Evolutionary conservation across 768 basidiomycete species (phyloP), one percentile per base, ranked within the genome.

Genomic region (Hypsizygus marmoreus): DNA sequence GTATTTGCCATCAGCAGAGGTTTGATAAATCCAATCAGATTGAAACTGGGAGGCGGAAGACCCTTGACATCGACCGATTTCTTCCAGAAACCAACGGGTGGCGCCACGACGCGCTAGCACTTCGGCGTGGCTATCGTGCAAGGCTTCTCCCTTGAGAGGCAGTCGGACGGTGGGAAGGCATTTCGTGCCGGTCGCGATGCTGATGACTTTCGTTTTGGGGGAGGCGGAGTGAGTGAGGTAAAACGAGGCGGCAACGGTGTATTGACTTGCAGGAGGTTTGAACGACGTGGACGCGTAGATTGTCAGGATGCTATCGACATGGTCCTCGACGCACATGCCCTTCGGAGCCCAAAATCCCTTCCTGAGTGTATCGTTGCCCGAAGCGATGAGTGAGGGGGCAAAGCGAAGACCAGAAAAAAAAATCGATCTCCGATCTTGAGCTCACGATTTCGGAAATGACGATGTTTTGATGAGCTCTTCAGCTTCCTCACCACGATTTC

Each of bases 41-140:
- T 54, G 49, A 30, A 64, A 67, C 23, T 49, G 54, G 25, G 38
- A 32, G 32, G 13, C 41, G 36, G 45, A 57, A 50, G 49, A 50
- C 3, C 43, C 36, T 40, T 51, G 25, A 32, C 56, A 62, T 20
- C 80, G 74, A 7, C 57, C 50, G 12, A 86, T 72, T 63, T 97
- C 90, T 46, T 86, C 81, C 24, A 93, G 63, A 36, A 92, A 69
- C 91, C 92, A 97, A 19, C 84, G 76, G 32, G 86, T 61, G 0
- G 86, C 82, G 7, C 85, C 84, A 23, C 95, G 75, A 14, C 91
- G 78, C 2, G 92, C 92, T n/a, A 97, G 73, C 16, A 95, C 80
- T 65, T 97, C 95, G 8, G 95, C 95, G 63, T 97, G 95, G 41
- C 80, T 85, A 58, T 97, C 95, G 57, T 95, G 92, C 13, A 97